Base-by-base conservation (phyloP, 176 grass and related monocot species). In the Urochloa ruziziensis region DNA sequence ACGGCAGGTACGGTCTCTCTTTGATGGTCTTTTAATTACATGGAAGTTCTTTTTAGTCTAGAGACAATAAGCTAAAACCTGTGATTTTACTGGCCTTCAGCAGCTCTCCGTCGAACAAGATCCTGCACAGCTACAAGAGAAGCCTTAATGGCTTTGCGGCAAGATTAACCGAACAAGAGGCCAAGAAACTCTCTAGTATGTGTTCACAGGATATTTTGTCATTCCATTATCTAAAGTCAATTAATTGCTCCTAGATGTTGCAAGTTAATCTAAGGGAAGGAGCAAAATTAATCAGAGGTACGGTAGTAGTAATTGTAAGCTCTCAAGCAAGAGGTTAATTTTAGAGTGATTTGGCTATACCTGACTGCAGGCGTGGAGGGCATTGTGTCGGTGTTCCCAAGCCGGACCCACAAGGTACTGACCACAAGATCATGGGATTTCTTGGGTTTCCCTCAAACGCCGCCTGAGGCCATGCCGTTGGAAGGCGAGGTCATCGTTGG, bases 381-480 rank as follows among this genome's bases (percentile, higher is more conserved):
- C 1, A 48, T 88, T 0, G 85, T 88, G 6, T 91, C 89, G 1
- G 39, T 91, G 27, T 91, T 91, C 29, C 69, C 33, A 4, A 91
- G 85, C 70, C 80, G 16, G 21, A 84, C 18, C 0, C 61, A 8
- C 3, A 14, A 65, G 23, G 61, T 17, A 18, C 33, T 73, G 25
- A 91, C 89, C 18, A 91, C 89, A 28, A 85, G 85, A 30, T 91
- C 89, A 21, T 91, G 85, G 89, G 89, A 91, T 33, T 85, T 91
- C 77, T 17, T 91, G n/a, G 19, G 70, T 39, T 81, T 91, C 54
- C 62, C 85, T 23, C 3, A 47, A 8, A 16, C 62, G 0, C 7
- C 25, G 2, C 19, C 61, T 2, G 46, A 73, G 17, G 78, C 52
- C n/a, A 63, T 49, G 47, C 47, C 11, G 47, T 49, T 81, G 11